phyloP scores from a whole-genome alignment of 495 filamentous ascomycete genomes.

The Pseudevernia furfuracea region DNA sequence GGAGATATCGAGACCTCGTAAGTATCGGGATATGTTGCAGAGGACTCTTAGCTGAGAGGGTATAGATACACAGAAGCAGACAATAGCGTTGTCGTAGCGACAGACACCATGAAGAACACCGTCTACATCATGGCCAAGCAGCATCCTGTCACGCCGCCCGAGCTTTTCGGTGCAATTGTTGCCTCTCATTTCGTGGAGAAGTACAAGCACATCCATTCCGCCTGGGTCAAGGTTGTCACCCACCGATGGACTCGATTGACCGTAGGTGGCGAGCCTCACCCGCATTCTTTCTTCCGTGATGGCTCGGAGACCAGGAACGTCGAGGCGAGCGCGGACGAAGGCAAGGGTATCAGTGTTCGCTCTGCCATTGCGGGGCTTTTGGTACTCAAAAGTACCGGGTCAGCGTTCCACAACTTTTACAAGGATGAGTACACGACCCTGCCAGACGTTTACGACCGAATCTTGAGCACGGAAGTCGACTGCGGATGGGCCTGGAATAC shows the following conservation, averaged over 20 bases:
- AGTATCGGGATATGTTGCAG: slow-evolving; percentile 26
- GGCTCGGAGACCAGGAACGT: slow-evolving; percentile 78
- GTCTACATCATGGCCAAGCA: slow-evolving; percentile 92
- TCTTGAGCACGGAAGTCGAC: slow-evolving; percentile 88
- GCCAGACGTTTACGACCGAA: slow-evolving; percentile 84
- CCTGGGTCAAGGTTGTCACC: slow-evolving; percentile 70
- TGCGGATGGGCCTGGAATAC: slow-evolving; percentile 75
- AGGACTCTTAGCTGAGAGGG: slow-evolving; percentile 12
- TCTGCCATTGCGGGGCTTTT: slow-evolving; percentile 67
- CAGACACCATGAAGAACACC: slow-evolving; percentile 97
- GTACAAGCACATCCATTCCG: slow-evolving; percentile 78
- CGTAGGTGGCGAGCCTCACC: slow-evolving; percentile 82
- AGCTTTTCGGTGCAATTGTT: slow-evolving; percentile 80
- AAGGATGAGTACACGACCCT: slow-evolving; percentile 90
- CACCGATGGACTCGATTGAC: slow-evolving; percentile 90
- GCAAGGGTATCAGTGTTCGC: slow-evolving; percentile 61
- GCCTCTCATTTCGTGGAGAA: slow-evolving; percentile 79
- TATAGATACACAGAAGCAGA: slow-evolving; percentile 82
- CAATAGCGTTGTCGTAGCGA: slow-evolving; percentile 92
- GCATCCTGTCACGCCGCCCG: slow-evolving; percentile 84
- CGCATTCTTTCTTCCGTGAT: slow-evolving; percentile 92
- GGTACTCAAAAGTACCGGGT: slow-evolving; percentile 95
- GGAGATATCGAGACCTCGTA: slow-evolving; percentile 86
- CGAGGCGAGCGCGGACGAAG: slow-evolving; percentile 48
- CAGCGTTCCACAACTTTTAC: slow-evolving; percentile 89